phyloP scores from a whole-genome alignment of 352 stramenopile species.

The Pythium utonaiense region DNA sequence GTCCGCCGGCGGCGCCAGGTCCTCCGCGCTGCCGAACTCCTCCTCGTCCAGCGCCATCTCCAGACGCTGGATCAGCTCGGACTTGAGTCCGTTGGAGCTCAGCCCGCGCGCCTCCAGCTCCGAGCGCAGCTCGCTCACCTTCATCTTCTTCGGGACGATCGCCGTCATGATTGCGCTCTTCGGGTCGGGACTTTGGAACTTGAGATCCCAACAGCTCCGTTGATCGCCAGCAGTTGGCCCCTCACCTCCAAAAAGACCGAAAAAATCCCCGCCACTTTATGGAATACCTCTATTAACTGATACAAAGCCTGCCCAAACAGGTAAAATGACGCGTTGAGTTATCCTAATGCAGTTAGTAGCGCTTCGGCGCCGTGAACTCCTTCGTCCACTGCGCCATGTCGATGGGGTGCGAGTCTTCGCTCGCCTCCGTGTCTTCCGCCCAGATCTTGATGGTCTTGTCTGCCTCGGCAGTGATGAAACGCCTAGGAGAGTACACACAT shows the following conservation, averaged over 20 bases:
- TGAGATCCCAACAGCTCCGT: not conserved
- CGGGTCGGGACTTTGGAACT: not conserved
- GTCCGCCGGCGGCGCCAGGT: slow-evolving; percentile 41
- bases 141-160: slow-evolving; percentile 91
- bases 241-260: not conserved
- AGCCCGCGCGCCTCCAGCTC: slow-evolving; percentile 77
- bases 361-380: slow-evolving; percentile 80
- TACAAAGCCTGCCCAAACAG: slow-evolving; percentile 9
- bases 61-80: slow-evolving; percentile 86
- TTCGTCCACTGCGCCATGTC: slow-evolving; percentile 98
- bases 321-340: slow-evolving; percentile 4
- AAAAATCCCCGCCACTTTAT: slow-evolving; percentile 28
- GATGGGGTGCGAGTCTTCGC: slow-evolving; percentile 95
- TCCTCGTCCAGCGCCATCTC: slow-evolving; percentile 86
- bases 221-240: slow-evolving; percentile 4
- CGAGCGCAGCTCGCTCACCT: slow-evolving; percentile 85
- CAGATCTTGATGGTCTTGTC: slow-evolving; percentile 99
- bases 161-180: slow-evolving; percentile 32
- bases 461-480: slow-evolving; percentile 97
- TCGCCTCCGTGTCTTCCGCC: slow-evolving; percentile 94
- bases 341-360: slow-evolving; percentile 47
- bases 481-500: slow-evolving; percentile 40
- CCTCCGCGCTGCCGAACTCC: slow-evolving; percentile 80
- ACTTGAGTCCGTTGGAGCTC: slow-evolving; percentile 85
- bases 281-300: slow-evolving; percentile 20